Base-by-base conservation (phyloP, 1,139 yeast species). In the Ogataea hybrid region DNA sequence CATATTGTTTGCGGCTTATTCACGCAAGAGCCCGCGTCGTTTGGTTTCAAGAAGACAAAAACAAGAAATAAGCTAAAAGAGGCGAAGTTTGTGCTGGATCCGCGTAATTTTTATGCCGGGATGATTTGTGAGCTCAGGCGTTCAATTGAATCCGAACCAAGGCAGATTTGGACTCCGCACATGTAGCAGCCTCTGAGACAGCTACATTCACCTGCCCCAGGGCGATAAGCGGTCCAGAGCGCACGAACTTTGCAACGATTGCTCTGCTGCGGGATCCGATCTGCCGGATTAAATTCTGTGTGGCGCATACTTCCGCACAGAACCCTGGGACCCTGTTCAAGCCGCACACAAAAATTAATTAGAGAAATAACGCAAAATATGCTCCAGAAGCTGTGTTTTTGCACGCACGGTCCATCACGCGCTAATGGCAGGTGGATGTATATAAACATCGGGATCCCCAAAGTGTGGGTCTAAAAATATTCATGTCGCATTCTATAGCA, bases 271-370 rank as follows among this genome's bases (percentile, higher is more conserved):
- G 23, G 14, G 17, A 29, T 15, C 35, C 34, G 31, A 37, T 44
- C 47, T 40, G 47, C 47, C 47, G 46, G 46, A 42, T 15, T 22
- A 14, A 25, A 11, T 38, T 43, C 41, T 40, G 40, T 35, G 15
- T 20, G 4, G 12, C 11, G 7, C 22, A 15, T 12, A 15, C 16
- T 10, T 20, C 3, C 10, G 22, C 14, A 33, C 40, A 36, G 36
- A 30, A 41, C 28, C 9, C 6, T 17, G 35, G 37, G 44, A 32
- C 36, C 32, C 21, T 35, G n/a, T 36, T 18, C 34, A 23, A 25
- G 43, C 42, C 45, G 38, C 49, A 36, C 22, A 35, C 18, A 35
- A 21, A 35, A 22, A 33, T 17, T 23, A 18, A 28, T 15, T 14
- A 31, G 31, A 29, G 46, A 43, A 39, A 39, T 40, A 22, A 36